A percentile compares a stretch with the other conserved stretches of the same genome.
phyloP scores from a whole-genome alignment of 805 yeast species.

The Schwanniomyces yamadae region DNA sequence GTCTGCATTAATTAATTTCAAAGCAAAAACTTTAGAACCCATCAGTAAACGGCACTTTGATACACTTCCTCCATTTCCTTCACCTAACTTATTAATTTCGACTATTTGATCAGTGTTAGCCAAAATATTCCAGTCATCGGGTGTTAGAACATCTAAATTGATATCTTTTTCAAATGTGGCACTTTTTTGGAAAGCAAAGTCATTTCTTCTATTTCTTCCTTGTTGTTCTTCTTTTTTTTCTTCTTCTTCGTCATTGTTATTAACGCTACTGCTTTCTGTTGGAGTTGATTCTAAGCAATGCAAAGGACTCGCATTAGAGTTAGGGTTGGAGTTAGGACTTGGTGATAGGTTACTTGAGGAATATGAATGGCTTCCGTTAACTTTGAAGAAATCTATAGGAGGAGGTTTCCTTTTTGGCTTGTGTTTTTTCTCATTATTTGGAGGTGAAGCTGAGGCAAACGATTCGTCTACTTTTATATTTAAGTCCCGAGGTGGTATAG shows the following conservation, averaged over 20 bases:
- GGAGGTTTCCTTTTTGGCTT: conserved; percentile 38
- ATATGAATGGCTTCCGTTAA: conserved; percentile 23
- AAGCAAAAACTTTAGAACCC: conserved; percentile 72
- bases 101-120: conserved; percentile 60
- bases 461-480: conserved; percentile 5
- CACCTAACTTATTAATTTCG: conserved; percentile 76
- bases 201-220: conserved; percentile 2
- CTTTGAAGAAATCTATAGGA: conserved; percentile 39
- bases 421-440: neutral
- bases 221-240: conserved; percentile 1
- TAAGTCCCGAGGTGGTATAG: conserved; percentile 28
- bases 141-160: conserved; percentile 53
- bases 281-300: conserved; percentile 1
- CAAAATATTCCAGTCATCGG: conserved; percentile 70
- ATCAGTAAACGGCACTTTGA: conserved; percentile 64
- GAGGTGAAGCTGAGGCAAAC: neutral
- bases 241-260: neutral
- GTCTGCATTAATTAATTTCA: conserved; percentile 70
- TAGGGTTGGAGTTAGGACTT: conserved; percentile 5
- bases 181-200: too few relatives aligned
- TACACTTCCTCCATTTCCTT: conserved; percentile 93
- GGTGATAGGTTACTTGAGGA: conserved; percentile 11
- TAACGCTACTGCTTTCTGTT: neutral
- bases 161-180: neutral
- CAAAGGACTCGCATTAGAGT: conserved; percentile 3